phyloP scores from a whole-genome alignment of 1,139 yeast species.

The Maudiozyma humilis region DNA sequence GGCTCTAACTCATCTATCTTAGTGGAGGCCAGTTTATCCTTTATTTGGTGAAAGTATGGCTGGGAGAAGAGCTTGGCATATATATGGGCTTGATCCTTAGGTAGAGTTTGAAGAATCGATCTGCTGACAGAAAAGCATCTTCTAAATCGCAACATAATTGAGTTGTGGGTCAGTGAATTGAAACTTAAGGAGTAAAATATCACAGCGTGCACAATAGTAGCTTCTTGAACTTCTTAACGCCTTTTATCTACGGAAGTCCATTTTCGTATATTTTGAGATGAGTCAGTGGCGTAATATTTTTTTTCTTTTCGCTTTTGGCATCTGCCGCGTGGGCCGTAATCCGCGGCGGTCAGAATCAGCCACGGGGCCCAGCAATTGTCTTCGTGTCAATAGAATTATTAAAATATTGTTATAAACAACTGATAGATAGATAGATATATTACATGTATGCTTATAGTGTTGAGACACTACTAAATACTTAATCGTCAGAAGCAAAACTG shows the following conservation, averaged over 20 bases:
- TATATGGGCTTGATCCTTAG: conserved; percentile 6
- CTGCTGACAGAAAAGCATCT: conserved; percentile 7
- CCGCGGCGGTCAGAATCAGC: no score
- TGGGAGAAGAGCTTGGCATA: conserved; percentile 12
- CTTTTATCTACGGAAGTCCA: no score
- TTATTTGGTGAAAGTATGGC: conserved; percentile 16
- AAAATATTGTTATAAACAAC: no score
- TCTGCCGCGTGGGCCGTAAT: no score
- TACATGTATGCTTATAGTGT: background rate
- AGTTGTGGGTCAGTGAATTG: background rate
- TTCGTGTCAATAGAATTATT: no score
- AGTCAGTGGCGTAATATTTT: background rate
- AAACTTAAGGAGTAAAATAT: background rate
- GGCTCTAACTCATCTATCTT: conserved; percentile 12
- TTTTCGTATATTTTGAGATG: no score
- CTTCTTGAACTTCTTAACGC: no score
- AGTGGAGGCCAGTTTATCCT: conserved; percentile 3
- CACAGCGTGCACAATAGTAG: no score
- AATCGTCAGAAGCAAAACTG: conserved; percentile 23
- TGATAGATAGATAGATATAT: background rate
- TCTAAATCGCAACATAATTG: conserved; percentile 2
- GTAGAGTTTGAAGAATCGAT: conserved; percentile 3
- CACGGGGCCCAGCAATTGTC: no score
- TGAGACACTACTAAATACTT: no score
- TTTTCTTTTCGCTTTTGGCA: background rate